Conservation (phyloP, 805 yeast genomes). For the Nakazawaea sp. region DNA sequence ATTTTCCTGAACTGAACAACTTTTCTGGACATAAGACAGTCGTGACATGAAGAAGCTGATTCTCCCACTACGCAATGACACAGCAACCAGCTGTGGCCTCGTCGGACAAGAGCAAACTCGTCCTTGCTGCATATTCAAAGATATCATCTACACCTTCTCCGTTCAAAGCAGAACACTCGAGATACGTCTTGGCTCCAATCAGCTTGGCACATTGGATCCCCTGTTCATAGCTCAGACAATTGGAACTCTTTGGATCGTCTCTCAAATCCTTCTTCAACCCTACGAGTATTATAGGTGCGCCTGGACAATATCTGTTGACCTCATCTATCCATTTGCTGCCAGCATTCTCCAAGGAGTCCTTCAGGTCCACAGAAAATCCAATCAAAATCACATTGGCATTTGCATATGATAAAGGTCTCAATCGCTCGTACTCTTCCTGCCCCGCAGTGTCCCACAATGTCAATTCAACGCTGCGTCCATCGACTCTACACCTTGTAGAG, state of each 20-base stretch:
- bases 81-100: constrained; percentile 39
- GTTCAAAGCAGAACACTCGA: constrained; percentile 87
- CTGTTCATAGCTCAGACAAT: constrained; percentile 45
- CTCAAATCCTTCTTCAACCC: constrained; percentile 85
- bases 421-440: constrained; percentile 89
- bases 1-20: too few relatives aligned
- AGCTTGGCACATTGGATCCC: constrained; percentile 69
- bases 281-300: constrained; percentile 68
- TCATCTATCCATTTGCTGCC: constrained; percentile 84
- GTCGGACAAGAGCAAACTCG: constrained; percentile 56
- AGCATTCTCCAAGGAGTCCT: constrained; percentile 81
- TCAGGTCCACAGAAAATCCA: constrained; percentile 80
- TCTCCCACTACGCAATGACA: too few relatives aligned
- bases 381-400: constrained; percentile 82
- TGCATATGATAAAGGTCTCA: constrained; percentile 82
- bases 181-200: constrained; percentile 76
- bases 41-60: too few relatives aligned
- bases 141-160: constrained; percentile 96
- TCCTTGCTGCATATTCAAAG: constrained; percentile 85
- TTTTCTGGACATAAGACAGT: too few relatives aligned
- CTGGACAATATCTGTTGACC: constrained; percentile 73
- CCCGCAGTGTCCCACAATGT: constrained; percentile 97
- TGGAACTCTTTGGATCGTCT: constrained; percentile 25
- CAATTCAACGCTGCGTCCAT: constrained; percentile 83
- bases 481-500: constrained; percentile 90